Base-by-base conservation (phyloP, 306 rosid species). In the Parietaria judaica region DNA sequence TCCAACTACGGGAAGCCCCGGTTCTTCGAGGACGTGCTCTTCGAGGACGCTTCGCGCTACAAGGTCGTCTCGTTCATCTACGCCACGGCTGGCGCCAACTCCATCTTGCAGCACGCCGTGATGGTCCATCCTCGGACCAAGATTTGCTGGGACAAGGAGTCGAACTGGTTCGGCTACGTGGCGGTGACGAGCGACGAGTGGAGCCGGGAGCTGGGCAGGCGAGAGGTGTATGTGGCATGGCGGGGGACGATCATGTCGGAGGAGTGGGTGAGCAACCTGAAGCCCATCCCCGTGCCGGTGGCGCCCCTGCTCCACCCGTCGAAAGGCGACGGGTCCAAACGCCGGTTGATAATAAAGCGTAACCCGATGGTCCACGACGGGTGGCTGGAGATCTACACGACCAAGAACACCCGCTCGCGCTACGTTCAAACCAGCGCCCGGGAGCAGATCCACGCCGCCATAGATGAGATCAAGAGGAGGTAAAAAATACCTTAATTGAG, bases 111-210 rank as follows among this genome's bases (percentile, higher is more conserved):
- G 16, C 1, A 16, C n/a, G 41, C 14, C 35, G 8, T 59, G 13
- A 14, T 59, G 12, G 3, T 59, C 50, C 51, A 14, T 36, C 51
- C 63, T 4, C 17, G 5, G 10, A 0, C n/a, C 17, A 5, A 23
- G 6, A n/a, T 14, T 34, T 5, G 34, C 6, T 59, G 63, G 63
- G 63, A 59, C 51, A 5, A 14, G 11, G 14, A 59, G 63, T 59
- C 89, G 31, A 84, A 87, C 57, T 87, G 89, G 92, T 82, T 87
- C 54, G 92, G 92, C n/a, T 87, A 74, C 61, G 58, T 84, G 17
- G 92, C 89, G 11, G 82, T 84, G 45, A 74, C 82, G 64, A 67
- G 75, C 4, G 87, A 87, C 31, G 37, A 48, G 3, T 70, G 46
- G 46, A 52, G 66, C 15, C 11, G 5, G 3, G 56, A 56, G 35